Conservation (phyloP, 2,329 filamentous ascomycete genomes). For the Aspergillus sp. region DNA sequence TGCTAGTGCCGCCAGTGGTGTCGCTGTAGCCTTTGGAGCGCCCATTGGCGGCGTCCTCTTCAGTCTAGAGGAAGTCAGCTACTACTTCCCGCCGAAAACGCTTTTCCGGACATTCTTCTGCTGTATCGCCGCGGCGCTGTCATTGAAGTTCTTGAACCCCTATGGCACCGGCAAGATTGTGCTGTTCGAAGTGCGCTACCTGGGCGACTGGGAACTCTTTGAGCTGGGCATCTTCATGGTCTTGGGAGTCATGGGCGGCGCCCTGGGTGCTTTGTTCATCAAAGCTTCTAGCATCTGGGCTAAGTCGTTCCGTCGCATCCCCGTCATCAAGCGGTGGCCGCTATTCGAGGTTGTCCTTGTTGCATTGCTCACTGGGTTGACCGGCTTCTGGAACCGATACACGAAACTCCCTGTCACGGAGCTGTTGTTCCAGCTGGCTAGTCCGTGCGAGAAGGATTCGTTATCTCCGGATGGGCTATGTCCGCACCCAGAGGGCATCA, state of each 20-base stretch:
- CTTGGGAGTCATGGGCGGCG: constrained; percentile 84
- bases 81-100: constrained; percentile 97
- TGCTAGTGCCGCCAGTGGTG: constrained; percentile 86
- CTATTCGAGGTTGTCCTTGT: constrained; percentile 88
- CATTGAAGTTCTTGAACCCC: constrained; percentile 91
- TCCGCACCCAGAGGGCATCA: constrained; percentile 76
- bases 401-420: constrained; percentile 90
- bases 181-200: constrained; percentile 90
- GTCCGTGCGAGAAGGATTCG: constrained; percentile 74
- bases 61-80: constrained; percentile 89
- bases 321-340: constrained; percentile 78
- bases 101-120: constrained; percentile 98
- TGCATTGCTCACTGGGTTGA: constrained; percentile 78
- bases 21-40: constrained; percentile 92
- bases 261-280: constrained; percentile 89
- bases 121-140: constrained; percentile 87
- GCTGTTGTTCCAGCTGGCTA: constrained; percentile 85
- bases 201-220: constrained; percentile 91
- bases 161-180: constrained; percentile 98
- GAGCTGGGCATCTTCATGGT: constrained; percentile 83
- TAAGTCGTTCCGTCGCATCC: constrained; percentile 79
- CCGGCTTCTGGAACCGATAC: constrained; percentile 92
- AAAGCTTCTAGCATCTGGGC: constrained; percentile 94
- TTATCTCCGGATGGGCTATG: constrained; percentile 77
- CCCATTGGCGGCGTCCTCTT: constrained; percentile 90